phyloP scores from a whole-genome alignment of 2,329 filamentous ascomycete species.

The Colletotrichum godetiae region DNA sequence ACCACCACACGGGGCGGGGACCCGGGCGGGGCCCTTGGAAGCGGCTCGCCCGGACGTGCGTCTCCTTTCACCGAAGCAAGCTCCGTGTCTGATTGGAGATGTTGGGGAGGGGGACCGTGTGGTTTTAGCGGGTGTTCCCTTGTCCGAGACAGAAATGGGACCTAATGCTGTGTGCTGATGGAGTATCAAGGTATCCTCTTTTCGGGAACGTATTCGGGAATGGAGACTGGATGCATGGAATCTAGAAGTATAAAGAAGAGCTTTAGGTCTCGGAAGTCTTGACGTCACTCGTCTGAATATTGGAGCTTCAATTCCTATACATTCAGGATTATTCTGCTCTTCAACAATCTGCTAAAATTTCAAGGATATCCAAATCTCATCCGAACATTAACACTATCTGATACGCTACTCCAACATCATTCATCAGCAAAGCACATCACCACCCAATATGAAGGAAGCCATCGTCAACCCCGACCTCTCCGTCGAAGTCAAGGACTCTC shows the following conservation, averaged over 20 bases:
- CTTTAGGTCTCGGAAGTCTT: constrained; percentile 5
- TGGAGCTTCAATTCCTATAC: background rate
- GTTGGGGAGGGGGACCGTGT: background rate
- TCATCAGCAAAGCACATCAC: too few relatives aligned
- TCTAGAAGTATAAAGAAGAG: constrained; percentile 10
- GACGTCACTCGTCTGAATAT: constrained; percentile 10
- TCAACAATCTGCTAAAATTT: background rate
- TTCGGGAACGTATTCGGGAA: background rate
- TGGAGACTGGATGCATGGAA: background rate
- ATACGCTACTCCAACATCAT: background rate
- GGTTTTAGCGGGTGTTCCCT: constrained; percentile 6
- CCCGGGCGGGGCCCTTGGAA: background rate
- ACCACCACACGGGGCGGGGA: background rate
- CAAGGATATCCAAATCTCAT: background rate
- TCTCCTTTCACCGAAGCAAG: background rate
- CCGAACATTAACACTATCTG: background rate
- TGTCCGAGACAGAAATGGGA: constrained; percentile 10
- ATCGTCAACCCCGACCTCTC: constrained; percentile 26
- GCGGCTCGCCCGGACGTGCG: constrained; percentile 7
- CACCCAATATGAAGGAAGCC: constrained; percentile 32
- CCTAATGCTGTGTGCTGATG: background rate
- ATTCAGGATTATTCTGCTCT: background rate
- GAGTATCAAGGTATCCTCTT: background rate
- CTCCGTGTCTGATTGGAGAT: background rate
- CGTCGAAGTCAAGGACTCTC: constrained; percentile 30